phyloP scores from a whole-genome alignment of 331 rosid genomes.

The Arachis monticola region DNA sequence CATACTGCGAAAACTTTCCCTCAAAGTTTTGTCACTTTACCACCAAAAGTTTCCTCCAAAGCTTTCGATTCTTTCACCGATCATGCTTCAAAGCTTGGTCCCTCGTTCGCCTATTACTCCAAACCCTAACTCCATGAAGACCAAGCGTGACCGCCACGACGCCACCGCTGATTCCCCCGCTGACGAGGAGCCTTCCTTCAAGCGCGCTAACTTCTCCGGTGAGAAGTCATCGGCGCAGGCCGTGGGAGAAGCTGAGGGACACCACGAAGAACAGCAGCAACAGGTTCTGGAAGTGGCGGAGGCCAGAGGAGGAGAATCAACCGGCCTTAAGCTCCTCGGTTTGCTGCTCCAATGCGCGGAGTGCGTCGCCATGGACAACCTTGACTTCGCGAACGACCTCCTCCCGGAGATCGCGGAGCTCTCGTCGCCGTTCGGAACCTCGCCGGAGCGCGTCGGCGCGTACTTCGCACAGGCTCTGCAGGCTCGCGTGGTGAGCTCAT shows the following conservation, averaged over 20 bases:
- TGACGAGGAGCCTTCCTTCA: slow-evolving; percentile 44
- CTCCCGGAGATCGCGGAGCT: slow-evolving; percentile 87
- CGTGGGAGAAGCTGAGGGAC: slow-evolving; percentile 44
- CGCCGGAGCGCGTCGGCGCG: slow-evolving; percentile 94
- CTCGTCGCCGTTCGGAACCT: slow-evolving; percentile 82
- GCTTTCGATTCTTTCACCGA: slow-evolving; percentile 63
- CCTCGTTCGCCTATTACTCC: slow-evolving; percentile 62
- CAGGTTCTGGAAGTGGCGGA: slow-evolving; percentile 29
- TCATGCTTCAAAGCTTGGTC: slow-evolving; percentile 95
- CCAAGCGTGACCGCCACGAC: slow-evolving; percentile 69
- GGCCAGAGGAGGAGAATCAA: slow-evolving; percentile 50
- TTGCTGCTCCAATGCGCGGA: slow-evolving; percentile 94
- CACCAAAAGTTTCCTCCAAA: slow-evolving; percentile 52
- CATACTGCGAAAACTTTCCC: slow-evolving; percentile 48
- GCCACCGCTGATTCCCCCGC: slow-evolving; percentile 36
- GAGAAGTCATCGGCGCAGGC: slow-evolving; percentile 33
- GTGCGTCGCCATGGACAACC: slow-evolving; percentile 80
- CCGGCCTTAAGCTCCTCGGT: slow-evolving; percentile 72
- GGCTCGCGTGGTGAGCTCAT: slow-evolving; percentile 86
- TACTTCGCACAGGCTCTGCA: slow-evolving; percentile 89
- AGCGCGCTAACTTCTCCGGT: slow-evolving; percentile 55
- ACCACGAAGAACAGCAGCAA: slow-evolving; percentile 34
- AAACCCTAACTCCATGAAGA: slow-evolving; percentile 61
- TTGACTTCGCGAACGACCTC: slow-evolving; percentile 74
- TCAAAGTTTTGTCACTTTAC: slow-evolving; percentile 59